A percentile compares a stretch with the other conserved stretches of the same genome.
phyloP scores from a whole-genome alignment of 2,329 filamentous ascomycete genomes.

The Aureobasidium leucospermi region DNA sequence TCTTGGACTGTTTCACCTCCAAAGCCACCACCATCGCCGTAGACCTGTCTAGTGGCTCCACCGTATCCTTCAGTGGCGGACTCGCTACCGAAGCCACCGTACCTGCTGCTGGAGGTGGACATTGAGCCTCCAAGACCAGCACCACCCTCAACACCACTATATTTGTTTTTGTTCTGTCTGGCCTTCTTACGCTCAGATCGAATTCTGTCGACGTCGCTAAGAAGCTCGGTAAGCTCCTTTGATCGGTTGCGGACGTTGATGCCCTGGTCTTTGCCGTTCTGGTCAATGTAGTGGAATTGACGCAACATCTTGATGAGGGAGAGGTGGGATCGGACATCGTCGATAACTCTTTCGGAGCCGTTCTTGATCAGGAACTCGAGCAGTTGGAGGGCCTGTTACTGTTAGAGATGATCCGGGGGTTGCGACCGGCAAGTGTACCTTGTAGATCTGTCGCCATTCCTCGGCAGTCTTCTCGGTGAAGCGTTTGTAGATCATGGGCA shows the following conservation, averaged over 20 bases:
- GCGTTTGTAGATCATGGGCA: constrained; percentile 99
- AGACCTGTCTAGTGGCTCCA: constrained; percentile 59
- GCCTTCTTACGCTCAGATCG: constrained; percentile 75
- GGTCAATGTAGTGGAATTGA: constrained; percentile 94
- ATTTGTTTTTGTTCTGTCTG: constrained; percentile 83
- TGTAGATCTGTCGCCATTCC: constrained; percentile 99
- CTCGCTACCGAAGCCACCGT: constrained; percentile 88
- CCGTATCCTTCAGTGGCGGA: constrained; percentile 31
- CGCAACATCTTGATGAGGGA: constrained; percentile 96
- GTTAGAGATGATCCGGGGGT: constrained; percentile 18
- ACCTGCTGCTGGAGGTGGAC: constrained; percentile 53
- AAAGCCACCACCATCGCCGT: constrained; percentile 92
- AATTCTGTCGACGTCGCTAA: constrained; percentile 86
- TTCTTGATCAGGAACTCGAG: constrained; percentile 98
- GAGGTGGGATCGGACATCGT: constrained; percentile 91
- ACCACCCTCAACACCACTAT: constrained; percentile 86
- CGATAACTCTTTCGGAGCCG: constrained; percentile 92
- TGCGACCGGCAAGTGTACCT: constrained; percentile 46
- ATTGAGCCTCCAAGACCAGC: constrained; percentile 51
- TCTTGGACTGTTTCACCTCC: constrained; percentile 62
- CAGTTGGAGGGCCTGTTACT: constrained; percentile 64
- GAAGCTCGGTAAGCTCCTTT: constrained; percentile 89
- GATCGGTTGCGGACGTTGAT: constrained; percentile 95
- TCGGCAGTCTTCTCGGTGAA: constrained; percentile 98
- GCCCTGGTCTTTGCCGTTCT: constrained; percentile 96